Evolutionary conservation across 148 eudicot species (phyloP), one percentile per base, ranked within the genome.

Genomic region (Fagopyrum tataricum): DNA sequence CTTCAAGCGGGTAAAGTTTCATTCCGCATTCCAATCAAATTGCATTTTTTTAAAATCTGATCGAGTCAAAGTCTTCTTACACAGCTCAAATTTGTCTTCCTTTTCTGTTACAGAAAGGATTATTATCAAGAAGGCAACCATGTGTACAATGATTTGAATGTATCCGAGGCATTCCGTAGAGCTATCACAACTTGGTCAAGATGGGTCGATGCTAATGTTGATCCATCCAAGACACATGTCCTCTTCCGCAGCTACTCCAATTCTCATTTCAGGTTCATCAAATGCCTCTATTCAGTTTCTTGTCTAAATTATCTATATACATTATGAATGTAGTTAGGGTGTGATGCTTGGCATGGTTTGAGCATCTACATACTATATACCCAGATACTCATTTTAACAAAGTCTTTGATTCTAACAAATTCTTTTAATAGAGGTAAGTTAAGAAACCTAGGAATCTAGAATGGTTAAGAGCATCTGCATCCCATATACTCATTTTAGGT

Each of bases 111-210:
- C 81, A 90, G 98, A 82, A 78, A 86, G 74, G 90, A 88, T 75
- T 95, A 91, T 77, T 95, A 91, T 76, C 97, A 91, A 86, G 97
- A 95, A 85, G 97, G 99, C 15, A 84, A 87, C 84, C 90, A 95
- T 79, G 91, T 95, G 1, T 91, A 95, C 37, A 74, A 69, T 44
- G 92, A 95, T 31, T 74, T 95, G 72, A 80, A 86, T 70, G 97
- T 91, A 67, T 52, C 61, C 0, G 97, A 95, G 79, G 99, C 99
- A 39, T 95, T 87, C 71, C 84, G 94, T 52, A 88, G 79, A 81
- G 99, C 99, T 49, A 44, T 92, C 64, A 91, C 96, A n/a, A 95
- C 99, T 8, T 95, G 99, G 99, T 93, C 77, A 69, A 88, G 85
- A 79, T 95, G 99, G 99, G 77, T 92, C 15, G 99, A 95, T 70